Evolutionary conservation across 116 monocot species (phyloP), one percentile per base, ranked within the genome.

Genomic region (Cymodocea nodosa): DNA sequence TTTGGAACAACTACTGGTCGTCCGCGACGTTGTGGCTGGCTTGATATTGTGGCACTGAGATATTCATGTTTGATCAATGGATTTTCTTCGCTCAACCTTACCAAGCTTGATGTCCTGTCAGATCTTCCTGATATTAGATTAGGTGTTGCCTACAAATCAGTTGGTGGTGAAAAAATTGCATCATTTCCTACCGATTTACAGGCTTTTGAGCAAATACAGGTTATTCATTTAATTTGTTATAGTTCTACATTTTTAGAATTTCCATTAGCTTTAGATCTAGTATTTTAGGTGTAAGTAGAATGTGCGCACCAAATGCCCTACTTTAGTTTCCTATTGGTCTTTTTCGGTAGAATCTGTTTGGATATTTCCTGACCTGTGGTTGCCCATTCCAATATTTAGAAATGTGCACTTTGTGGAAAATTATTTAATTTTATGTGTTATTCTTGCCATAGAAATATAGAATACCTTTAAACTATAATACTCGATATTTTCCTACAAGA

Each of bases 1-100:
- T 97, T 91, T 67, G 97, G 97, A 51, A 97, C 97, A n/a, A 86
- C 88, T 8, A 97, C 97, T 8, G 97, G 97, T 25, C 82, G 97
- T 61, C 97, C 97, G 58, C 72, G 97, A 17, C 90, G 91, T 3
- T 97, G 97, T 78, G 97, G 97, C 66, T 97, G 97, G 97, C 91
- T 97, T 63, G 97, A 97, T 73, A 73, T 97, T 23, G 88, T 85
- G 62, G 90, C 91, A 15, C 72, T 97, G 1, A 87, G 75, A 70
- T 95, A 81, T 64, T 82, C 73, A 62, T 87, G 85, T 50, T 79
- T 82, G 57, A 88, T 97, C 53, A 97, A 97, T 75, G 97, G 97
- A 10, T 88, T 97, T 53, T 83, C 97, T 6, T 83, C 97, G 54
- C 81, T 97, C 35, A 97, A 97, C 63, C 85, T 97, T 24, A 97